Evolutionary conservation across 495 filamentous ascomycete species (phyloP).

Genomic region (Extremus antarcticus): DNA sequence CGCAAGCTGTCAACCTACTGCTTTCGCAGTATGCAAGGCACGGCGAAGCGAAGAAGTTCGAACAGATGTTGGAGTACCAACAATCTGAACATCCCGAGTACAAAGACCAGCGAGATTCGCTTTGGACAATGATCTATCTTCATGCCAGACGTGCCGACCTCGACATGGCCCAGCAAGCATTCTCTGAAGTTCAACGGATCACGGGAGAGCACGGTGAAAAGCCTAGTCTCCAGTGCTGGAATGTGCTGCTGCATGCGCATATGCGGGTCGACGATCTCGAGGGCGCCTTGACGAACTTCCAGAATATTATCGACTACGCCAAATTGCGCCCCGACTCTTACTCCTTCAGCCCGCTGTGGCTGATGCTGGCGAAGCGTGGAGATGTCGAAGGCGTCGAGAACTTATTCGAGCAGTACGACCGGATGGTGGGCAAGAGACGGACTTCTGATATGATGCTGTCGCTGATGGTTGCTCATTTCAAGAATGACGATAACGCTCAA

Average conservation of each 20-base stretch:
- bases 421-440: conserved; percentile 34
- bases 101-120: conserved; percentile 29
- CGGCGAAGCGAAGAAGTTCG: conserved; percentile 42
- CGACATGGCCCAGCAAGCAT: conserved; percentile 43
- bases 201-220: conserved; percentile 40
- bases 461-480: conserved; percentile 58
- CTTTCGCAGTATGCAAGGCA: conserved; percentile 40
- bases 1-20: conserved; percentile 11
- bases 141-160: conserved; percentile 56
- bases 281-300: conserved; percentile 49
- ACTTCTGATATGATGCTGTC: conserved; percentile 47
- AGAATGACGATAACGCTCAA: conserved; percentile 18
- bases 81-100: conserved; percentile 22
- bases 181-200: conserved; percentile 40
- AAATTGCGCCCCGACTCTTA: conserved; percentile 41
- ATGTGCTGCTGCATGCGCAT: conserved; percentile 66
- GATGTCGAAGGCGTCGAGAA: conserved; percentile 58
- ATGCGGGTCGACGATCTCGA: conserved; percentile 52
- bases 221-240: conserved; percentile 52
- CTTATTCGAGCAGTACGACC: conserved; percentile 37
- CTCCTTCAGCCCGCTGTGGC: conserved; percentile 63
- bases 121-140: conserved; percentile 45
- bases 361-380: conserved; percentile 56
- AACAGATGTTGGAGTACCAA: conserved; percentile 48
- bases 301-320: conserved; percentile 38